Percentiles rank a stretch among this genome's conserved stretches.
Conservation (phyloP, 495 filamentous ascomycete genomes). For the Cudoniella acicularis region DNA sequence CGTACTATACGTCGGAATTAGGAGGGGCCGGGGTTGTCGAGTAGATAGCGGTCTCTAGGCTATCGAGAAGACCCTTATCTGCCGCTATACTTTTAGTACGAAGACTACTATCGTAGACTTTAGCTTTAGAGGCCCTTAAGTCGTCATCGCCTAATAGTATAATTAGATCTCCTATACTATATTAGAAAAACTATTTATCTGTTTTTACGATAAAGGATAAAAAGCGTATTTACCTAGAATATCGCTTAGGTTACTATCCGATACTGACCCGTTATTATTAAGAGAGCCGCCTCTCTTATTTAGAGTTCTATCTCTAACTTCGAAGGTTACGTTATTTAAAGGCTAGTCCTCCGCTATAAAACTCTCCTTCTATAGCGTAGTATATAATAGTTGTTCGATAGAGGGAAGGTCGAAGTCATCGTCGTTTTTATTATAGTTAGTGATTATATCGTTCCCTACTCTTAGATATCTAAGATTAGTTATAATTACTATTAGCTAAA, state of each 20-base stretch:
- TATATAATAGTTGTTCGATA: slow-evolving; percentile 19
- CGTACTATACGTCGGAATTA: slow-evolving; percentile 13
- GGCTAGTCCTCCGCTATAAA: slow-evolving; percentile 3
- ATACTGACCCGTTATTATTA: slow-evolving; percentile 11
- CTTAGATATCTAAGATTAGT: slow-evolving; percentile 10
- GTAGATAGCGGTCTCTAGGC: slow-evolving; percentile 9
- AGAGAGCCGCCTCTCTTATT: slow-evolving; percentile 12
- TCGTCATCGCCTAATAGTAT: slow-evolving; percentile 8
- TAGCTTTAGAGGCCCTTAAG: slow-evolving; percentile 10
- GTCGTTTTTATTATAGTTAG: slow-evolving; percentile 9
- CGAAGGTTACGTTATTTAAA: background rate
- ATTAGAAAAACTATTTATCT: slow-evolving; percentile 11
- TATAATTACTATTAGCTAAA: slow-evolving; percentile 15
- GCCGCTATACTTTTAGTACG: background rate
- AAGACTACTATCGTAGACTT: slow-evolving; percentile 10
- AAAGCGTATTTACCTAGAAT: slow-evolving; percentile 8
- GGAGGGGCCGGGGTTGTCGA: slow-evolving; percentile 9
- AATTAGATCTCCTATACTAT: slow-evolving; percentile 13
- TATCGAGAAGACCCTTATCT: slow-evolving; percentile 7
- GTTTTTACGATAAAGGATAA: slow-evolving; percentile 11
- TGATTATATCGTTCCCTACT: slow-evolving; percentile 5
- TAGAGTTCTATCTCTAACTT: slow-evolving; percentile 13
- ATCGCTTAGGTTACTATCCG: slow-evolving; percentile 1
- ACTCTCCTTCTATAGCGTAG: slow-evolving; percentile 14
- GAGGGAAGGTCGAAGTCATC: slow-evolving; percentile 6